Base-by-base conservation (phyloP, 2,329 filamentous ascomycete species). In the Aspergillus tamarii region DNA sequence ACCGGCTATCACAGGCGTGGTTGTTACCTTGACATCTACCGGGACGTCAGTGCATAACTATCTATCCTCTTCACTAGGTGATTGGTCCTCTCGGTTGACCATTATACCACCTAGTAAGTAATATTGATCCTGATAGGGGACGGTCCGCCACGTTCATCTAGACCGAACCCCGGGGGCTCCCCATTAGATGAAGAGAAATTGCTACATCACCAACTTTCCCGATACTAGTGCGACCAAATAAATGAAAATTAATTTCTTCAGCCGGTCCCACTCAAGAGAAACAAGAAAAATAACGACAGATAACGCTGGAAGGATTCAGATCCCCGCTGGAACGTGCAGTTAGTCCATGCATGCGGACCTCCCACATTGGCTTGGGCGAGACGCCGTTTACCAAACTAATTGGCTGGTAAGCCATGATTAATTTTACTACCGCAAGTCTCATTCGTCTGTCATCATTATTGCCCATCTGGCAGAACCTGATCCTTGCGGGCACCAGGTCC, bases 371-470 rank as follows among this genome's bases (percentile, higher is more conserved):
- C 32, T 36, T 41, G 52, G 52, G 7, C 52, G 30, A 54, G 30
- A 54, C 52, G 52, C 52, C n/a, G 32, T 54, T 54, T 14, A 9
- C 30, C 12, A 54, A 39, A 34, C n/a, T 19, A 16, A 36, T 36
- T n/a, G 32, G 30, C 52, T 39, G 21, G 39, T 23, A 54, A 54
- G 9, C 12, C 39, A 55, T 36, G 45, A 58, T n/a, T 58, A 45
- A 45, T 53, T 53, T 62, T 32, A 56, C 23, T 43, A 36, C 46
- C 36, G 55, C 26, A 48, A 30, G 32, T 36, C 14, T 55, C 19
- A 64, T 64, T 58, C 41, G 62, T 36, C 62, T 14, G 14, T 12
- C 23, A n/a, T 11, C 28, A 30, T 16, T 34, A 53, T 26, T 34
- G 50, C 3, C 21, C 19, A 53, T 53, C 30, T 53, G 50, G 7